phyloP scores from a whole-genome alignment of 305 asterid species.

The Solanum aculeatissimum region DNA sequence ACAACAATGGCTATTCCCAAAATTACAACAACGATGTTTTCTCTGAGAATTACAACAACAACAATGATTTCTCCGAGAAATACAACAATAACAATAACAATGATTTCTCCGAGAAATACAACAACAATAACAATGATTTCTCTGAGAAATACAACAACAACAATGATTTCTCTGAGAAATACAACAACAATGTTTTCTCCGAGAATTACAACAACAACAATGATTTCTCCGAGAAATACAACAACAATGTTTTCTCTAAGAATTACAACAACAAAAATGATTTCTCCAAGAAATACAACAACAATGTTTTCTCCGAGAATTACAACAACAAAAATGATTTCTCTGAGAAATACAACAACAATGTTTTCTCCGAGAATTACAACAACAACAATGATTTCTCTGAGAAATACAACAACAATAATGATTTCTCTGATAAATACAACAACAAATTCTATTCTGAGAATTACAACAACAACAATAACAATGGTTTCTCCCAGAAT shows the following conservation, averaged over 20 bases:
- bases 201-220: neutral
- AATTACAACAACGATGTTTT: neutral
- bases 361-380: neutral
- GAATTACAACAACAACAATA: neutral
- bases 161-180: neutral
- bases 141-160: neutral
- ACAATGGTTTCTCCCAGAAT: neutral
- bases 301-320: neutral
- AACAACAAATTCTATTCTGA: neutral
- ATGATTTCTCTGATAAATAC: neutral
- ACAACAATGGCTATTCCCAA: neutral
- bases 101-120: neutral
- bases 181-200: neutral
- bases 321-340: neutral
- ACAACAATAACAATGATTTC: neutral
- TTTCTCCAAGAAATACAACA: neutral
- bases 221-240: neutral
- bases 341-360: constrained; percentile 1
- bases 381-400: no score
- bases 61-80: neutral
- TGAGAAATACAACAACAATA: neutral
- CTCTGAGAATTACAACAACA: neutral
- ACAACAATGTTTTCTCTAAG: no score
- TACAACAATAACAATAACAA: neutral
- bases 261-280: neutral